Evolutionary conservation across 2,329 filamentous ascomycete species (phyloP), one percentile per base, ranked within the genome.

Genomic region (Hymenoscyphus repandus): DNA sequence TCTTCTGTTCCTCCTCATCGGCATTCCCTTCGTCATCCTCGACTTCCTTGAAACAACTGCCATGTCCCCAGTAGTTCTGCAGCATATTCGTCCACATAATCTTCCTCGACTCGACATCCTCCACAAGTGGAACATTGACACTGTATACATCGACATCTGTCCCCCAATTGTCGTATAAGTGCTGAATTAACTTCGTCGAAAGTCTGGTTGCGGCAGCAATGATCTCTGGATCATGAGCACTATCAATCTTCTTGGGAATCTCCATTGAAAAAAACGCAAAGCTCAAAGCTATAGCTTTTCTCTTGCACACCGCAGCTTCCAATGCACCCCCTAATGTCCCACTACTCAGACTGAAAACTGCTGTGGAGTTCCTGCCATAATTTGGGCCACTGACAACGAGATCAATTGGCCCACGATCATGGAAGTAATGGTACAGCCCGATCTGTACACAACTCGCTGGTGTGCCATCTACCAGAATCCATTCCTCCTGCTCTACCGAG

Each of bases 41-140:
- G 30, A 92, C 76, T 65, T 90, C 90, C 61, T 90, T 78, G 69
- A 96, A 97, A 65, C 90, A 96, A 51, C 87, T 88, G 3, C 87
- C 88, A n/a, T 78, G 76, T 17, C 74, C 75, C 93, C 93, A 99
- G 64, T 86, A 84, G 68, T 97, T 99, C 70, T 96, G 89, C 63
- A 97, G 72, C 78, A 96, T 86, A 54, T 82, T 74, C 2, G 93
- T 92, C 72, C 84, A 96, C n/a, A 93, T 63, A 3, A 91, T 82
- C 70, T 88, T 90, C 48, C 78, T 77, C 15, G 72, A 66, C 59
- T 85, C 85, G 1, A 96, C 81, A 6, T 83, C 85, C 53, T 88
- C 84, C 12, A 93, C 77, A 10, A 97, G 74, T 17, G 93, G 92
- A 7, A 97, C 86, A 65, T 97, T 97, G 60, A 97, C 83, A 43